Conservation (phyloP, 75 land plant species). For the Pinus taeda region DNA sequence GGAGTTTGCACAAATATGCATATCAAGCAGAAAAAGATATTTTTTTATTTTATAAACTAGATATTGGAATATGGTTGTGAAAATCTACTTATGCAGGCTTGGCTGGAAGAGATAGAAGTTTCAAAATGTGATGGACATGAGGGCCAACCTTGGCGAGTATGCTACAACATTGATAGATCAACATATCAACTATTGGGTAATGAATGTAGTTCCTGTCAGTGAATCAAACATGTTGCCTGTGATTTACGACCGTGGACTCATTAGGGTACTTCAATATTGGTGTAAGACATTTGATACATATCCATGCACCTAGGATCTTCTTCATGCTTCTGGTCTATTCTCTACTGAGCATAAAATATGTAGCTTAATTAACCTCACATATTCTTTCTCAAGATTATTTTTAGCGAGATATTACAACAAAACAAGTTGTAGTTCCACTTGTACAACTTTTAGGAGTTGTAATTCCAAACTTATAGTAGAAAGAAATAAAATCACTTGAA, state of each 20-base stretch:
- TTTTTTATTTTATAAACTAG: constrained; percentile 34
- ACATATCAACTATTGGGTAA: constrained; percentile 62
- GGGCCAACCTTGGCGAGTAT: constrained; percentile 96
- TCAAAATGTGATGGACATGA: constrained; percentile 87
- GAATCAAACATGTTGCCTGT: constrained; percentile 69
- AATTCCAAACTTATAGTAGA: constrained; percentile 74
- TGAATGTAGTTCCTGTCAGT: constrained; percentile 75
- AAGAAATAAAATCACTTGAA: constrained; percentile 79
- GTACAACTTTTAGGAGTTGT: constrained; percentile 80
- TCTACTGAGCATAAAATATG: constrained; percentile 16
- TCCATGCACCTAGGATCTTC: constrained; percentile 35
- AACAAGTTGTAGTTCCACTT: constrained; percentile 79
- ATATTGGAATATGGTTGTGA: constrained; percentile 65
- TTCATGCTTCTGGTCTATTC: constrained; percentile 34
- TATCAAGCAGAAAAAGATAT: no score
- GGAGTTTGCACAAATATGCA: no score
- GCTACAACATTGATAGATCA: constrained; percentile 61
- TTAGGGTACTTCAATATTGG: constrained; percentile 54
- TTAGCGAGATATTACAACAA: constrained; percentile 76
- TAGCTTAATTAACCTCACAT: constrained; percentile 76
- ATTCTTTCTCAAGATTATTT: constrained; percentile 83
- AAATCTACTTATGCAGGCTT: constrained; percentile 49
- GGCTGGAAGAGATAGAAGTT: constrained; percentile 46
- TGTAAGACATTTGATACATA: constrained; percentile 42
- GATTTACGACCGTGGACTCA: constrained; percentile 69